Evolutionary conservation across 2,329 filamentous ascomycete genomes (phyloP).

Genomic region (Lithohypha guttulata): DNA sequence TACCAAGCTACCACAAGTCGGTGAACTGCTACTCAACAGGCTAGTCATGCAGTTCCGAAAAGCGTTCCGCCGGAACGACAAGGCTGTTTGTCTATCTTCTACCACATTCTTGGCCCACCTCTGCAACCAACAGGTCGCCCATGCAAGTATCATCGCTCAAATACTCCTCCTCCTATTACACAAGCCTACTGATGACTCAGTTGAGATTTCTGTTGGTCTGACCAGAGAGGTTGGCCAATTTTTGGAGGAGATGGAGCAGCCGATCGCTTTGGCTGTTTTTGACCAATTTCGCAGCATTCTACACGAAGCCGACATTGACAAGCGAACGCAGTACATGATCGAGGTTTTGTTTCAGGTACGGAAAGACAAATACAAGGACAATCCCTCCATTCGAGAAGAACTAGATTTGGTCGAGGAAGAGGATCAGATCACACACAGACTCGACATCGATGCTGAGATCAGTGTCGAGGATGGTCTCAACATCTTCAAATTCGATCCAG

Average conservation of each 20-base stretch:
- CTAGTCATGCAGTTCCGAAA: slow-evolving; percentile 90
- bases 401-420: slow-evolving; percentile 94
- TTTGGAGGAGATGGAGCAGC: slow-evolving; percentile 84
- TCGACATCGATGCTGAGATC: slow-evolving; percentile 69
- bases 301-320: slow-evolving; percentile 94
- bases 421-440: slow-evolving; percentile 87
- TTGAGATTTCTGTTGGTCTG: slow-evolving; percentile 91
- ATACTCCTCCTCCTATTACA: slow-evolving; percentile 84
- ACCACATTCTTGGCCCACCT: slow-evolving; percentile 93
- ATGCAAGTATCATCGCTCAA: slow-evolving; percentile 87
- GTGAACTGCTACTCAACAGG: slow-evolving; percentile 76
- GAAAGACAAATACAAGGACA: slow-evolving; percentile 94
- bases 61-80: slow-evolving; percentile 91
- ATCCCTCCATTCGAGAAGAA: slow-evolving; percentile 81
- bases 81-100: slow-evolving; percentile 83
- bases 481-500: slow-evolving; percentile 84
- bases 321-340: slow-evolving; percentile 98
- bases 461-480: slow-evolving; percentile 82
- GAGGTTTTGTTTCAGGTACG: slow-evolving; percentile 94
- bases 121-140: slow-evolving; percentile 89
- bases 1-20: slow-evolving; percentile 89
- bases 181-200: slow-evolving; percentile 93
- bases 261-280: slow-evolving; percentile 81
- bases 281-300: slow-evolving; percentile 93
- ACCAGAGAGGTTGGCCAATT: slow-evolving; percentile 90